Conservation (phyloP, 768 basidiomycete species). For the Boletus barrowsii region DNA sequence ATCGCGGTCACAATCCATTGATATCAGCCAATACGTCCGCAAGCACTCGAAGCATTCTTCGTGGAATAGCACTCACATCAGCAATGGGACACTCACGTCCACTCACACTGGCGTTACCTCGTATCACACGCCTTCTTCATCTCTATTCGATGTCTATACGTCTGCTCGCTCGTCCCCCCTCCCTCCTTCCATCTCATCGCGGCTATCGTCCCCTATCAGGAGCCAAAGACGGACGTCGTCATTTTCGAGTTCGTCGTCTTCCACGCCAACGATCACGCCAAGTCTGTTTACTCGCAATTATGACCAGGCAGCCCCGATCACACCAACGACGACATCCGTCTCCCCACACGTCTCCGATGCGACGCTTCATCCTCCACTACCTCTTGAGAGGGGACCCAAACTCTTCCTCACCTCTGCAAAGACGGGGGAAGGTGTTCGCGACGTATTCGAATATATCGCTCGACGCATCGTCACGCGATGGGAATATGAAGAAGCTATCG, state of each 20-base stretch:
- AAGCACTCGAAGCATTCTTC: conserved; percentile 44
- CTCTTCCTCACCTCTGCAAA: conserved; percentile 78
- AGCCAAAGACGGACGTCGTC: conserved; percentile 40
- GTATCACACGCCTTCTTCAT: conserved; percentile 79
- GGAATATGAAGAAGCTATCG: conserved; percentile 64
- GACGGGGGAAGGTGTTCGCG: conserved; percentile 66
- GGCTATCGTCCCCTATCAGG: conserved; percentile 27
- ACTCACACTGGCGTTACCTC: conserved; percentile 56
- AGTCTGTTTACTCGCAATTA: conserved; percentile 45
- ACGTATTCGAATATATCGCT: conserved; percentile 78
- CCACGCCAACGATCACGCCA: conserved; percentile 57
- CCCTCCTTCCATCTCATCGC: conserved; percentile 31
- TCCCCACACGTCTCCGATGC: conserved; percentile 10
- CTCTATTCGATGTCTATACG: conserved; percentile 60
- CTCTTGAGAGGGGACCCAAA: conserved; percentile 53
- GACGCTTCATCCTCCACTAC: conserved; percentile 11
- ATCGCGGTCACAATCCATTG: conserved; percentile 20
- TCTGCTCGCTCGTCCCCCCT: conserved; percentile 62
- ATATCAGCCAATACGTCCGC: conserved; percentile 24
- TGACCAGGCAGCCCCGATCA: conserved; percentile 17
- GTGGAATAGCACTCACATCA: conserved; percentile 39
- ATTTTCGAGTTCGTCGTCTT: conserved; percentile 32
- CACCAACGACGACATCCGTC: conserved; percentile 18
- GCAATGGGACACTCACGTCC: conserved; percentile 53
- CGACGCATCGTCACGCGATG: conserved; percentile 56